These are phyloP conservation scores for Coemansia sp. DNA, from an alignment of 192 early-diverging fungal genomes.

Conservation along the genomic window DNA sequence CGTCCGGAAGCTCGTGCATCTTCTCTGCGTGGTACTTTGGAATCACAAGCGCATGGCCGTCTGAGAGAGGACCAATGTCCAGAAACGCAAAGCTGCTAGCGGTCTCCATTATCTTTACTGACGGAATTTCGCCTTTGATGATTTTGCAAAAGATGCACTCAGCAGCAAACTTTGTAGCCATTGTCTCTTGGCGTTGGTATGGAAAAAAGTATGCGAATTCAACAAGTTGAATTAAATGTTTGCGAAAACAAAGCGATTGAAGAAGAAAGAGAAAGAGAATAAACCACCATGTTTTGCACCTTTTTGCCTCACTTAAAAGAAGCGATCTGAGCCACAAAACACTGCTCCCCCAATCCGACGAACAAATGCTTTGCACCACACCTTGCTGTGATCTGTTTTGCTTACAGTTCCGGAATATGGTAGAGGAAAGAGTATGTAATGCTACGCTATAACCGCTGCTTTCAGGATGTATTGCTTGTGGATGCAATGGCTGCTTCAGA, in stretches of 20 bases:
- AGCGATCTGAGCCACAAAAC: too few species aligned
- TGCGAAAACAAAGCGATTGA: constrained; percentile 3
- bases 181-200: constrained; percentile 2
- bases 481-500: neutral
- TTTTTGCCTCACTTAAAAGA: neutral
- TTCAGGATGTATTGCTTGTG: neutral
- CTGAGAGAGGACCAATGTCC: constrained; percentile 75
- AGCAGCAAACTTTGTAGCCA: constrained; percentile 42
- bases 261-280: neutral
- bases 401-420: too few species aligned
- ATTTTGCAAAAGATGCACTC: constrained; percentile 94
- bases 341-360: neutral
- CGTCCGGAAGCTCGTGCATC: constrained; percentile 87
- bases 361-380: neutral
- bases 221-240: neutral
- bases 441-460: neutral
- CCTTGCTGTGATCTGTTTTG: too few species aligned
- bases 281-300: neutral
- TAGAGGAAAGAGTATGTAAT: too few species aligned
- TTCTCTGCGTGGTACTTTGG: constrained; percentile 74
- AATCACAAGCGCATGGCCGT: constrained; percentile 67
- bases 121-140: constrained; percentile 79
- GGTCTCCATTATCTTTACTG: constrained; percentile 80
- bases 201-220: neutral
- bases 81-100: constrained; percentile 78